Evolutionary conservation across 495 filamentous ascomycete genomes (phyloP), one percentile per base, ranked within the genome.

Genomic region (Penicillium lividum): DNA sequence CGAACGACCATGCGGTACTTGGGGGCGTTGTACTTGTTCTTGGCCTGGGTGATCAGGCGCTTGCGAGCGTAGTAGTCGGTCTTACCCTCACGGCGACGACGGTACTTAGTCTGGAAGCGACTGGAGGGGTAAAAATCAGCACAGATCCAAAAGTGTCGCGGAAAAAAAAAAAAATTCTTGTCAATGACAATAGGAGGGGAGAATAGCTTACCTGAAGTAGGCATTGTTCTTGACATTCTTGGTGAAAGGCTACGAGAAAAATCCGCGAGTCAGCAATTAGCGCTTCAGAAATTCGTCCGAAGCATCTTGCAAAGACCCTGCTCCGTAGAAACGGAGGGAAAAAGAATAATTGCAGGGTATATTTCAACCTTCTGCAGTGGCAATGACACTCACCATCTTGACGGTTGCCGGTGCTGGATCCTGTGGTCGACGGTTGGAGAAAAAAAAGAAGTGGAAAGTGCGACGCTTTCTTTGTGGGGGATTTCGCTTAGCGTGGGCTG

Each of bases 11-110:
- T 89, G 74, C 94, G 90, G 87, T 99, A 97, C 85, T 99, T 99
- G 76, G 94, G 93, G 49, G 93, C 89, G 78, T 93, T 94, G 89
- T 97, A 98, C 86, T 98, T 98, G 91, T 98, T 98, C 92, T 98
- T 99, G 79, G 94, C 94, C 85, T 99, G 94, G 81, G 91, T 93
- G 86, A 96, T 95, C 80, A 99, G 84, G 71, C 94, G 89, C 88
- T 97, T 97, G 82, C 94, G 94, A 74, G 94, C 94, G 78, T 97
- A 98, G 90, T 99, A 99, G 76, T 99, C 94, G 81, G 94, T 99
- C 89, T 98, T 99, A 76, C 94, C 94, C 77, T 87, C 75, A 62
- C 94, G 88, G 75, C 94, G 88, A 77, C 94, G 92, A 82, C 90
- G 93, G 90, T 97, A 99, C 87, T 99, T 99, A 78, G 93, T 96